phyloP scores from a whole-genome alignment of 108 stramenopile genomes.

The Seminavis robusta region DNA sequence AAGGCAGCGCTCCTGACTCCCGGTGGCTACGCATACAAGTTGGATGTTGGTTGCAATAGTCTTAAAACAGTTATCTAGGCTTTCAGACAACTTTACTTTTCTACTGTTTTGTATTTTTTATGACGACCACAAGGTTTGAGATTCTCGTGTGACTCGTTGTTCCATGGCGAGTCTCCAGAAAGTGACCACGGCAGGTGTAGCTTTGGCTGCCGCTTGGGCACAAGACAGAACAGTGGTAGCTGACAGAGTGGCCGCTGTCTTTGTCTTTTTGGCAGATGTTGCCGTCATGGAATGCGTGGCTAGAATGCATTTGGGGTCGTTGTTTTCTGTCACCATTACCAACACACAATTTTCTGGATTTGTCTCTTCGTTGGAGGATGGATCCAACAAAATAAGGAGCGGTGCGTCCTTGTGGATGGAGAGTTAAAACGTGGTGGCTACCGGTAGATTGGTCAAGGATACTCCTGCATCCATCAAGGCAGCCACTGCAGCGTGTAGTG shows the following conservation, averaged over 20 bases:
- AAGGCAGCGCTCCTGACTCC: too few relatives aligned
- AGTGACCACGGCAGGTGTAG: constrained; percentile 60
- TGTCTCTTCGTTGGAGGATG: constrained; percentile 33
- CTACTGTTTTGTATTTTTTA: too few relatives aligned
- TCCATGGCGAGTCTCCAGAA: constrained; percentile 81
- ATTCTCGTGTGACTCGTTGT: constrained; percentile 65
- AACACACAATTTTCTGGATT: too few relatives aligned
- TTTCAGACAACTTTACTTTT: too few relatives aligned
- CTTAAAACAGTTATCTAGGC: too few relatives aligned
- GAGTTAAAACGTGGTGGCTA: constrained; percentile 71
- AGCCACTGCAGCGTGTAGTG: constrained; percentile 73
- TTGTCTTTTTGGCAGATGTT: constrained; percentile 4
- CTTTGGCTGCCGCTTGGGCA: constrained; percentile 42
- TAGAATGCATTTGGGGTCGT: constrained; percentile 17
- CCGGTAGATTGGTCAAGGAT: constrained; percentile 69
- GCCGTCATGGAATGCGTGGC: constrained; percentile 35
- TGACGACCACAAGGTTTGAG: constrained; percentile 44
- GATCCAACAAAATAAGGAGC: constrained; percentile 40
- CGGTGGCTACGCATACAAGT: too few relatives aligned
- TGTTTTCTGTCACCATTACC: constrained; percentile 35
- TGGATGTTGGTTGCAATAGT: too few relatives aligned
- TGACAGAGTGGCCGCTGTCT: constrained; percentile 28
- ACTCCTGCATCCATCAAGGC: constrained; percentile 87
- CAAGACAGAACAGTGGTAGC: constrained; percentile 26
- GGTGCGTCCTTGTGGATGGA: neutral